phyloP scores from a whole-genome alignment of 371 early-diverging fungal species.

The Mucor ambiguus region DNA sequence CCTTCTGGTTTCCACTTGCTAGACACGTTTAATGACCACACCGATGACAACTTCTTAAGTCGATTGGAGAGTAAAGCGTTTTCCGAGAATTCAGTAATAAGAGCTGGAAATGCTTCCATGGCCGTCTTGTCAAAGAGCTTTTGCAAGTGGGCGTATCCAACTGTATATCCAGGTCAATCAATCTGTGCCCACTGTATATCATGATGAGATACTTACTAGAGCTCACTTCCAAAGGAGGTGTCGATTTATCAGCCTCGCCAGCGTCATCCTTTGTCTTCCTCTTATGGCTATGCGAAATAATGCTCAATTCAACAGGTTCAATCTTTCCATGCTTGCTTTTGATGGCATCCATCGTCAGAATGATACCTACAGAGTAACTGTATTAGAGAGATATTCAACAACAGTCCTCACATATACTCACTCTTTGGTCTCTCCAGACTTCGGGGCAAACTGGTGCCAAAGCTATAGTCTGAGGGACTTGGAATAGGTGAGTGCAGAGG shows the following conservation, averaged over 20 bases:
- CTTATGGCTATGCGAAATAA: background rate
- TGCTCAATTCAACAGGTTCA: constrained; percentile 17
- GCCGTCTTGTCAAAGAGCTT: constrained; percentile 45
- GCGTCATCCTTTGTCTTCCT: background rate
- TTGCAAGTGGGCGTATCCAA: constrained; percentile 51
- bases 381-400: background rate
- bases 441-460: constrained; percentile 27
- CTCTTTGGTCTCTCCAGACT: constrained; percentile 29
- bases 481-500: constrained; percentile 24
- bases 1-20: constrained; percentile 54
- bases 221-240: constrained; percentile 4
- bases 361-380: constrained; percentile 2
- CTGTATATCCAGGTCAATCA: constrained; percentile 4
- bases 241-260: background rate
- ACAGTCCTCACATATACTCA: background rate
- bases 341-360: constrained; percentile 26
- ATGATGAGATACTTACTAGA: constrained; percentile 14
- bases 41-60: constrained; percentile 26
- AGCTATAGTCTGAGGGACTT: constrained; percentile 34
- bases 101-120: constrained; percentile 52
- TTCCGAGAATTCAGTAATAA: constrained; percentile 53
- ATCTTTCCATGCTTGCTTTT: constrained; percentile 11
- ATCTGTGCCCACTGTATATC: background rate
- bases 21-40: constrained; percentile 34
- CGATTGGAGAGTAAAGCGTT: constrained; percentile 43